Conservation (phyloP, 2,329 filamentous ascomycete genomes). For the Paradendryphiella salina region DNA sequence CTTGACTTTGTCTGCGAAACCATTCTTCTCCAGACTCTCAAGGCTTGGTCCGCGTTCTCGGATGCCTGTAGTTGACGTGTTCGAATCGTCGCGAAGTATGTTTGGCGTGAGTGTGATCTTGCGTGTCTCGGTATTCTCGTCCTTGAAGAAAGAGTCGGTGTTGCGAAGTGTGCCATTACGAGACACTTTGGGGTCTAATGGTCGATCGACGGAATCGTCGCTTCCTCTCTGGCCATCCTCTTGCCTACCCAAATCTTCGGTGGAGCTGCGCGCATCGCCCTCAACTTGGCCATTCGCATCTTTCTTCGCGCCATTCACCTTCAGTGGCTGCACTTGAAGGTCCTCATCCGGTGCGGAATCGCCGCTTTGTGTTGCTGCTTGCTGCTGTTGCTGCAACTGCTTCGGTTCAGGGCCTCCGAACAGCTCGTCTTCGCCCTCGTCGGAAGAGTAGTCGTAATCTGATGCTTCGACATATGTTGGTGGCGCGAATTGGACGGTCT, state of each 20-base stretch:
- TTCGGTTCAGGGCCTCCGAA: constrained; percentile 45
- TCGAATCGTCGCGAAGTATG: constrained; percentile 77
- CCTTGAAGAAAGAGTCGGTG: constrained; percentile 96
- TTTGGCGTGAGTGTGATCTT: constrained; percentile 97
- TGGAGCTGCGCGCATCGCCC: constrained; percentile 33
- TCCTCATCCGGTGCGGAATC: constrained; percentile 51
- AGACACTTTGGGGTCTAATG: constrained; percentile 55
- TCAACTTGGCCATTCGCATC: constrained; percentile 27
- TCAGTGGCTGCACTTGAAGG: constrained; percentile 45
- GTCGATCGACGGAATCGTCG: constrained; percentile 66
- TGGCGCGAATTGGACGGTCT: constrained; percentile 82
- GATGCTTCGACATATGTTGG: constrained; percentile 88
- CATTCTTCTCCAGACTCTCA: constrained; percentile 73
- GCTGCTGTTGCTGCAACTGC: constrained; percentile 28
- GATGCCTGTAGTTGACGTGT: constrained; percentile 42
- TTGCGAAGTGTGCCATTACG: constrained; percentile 86
- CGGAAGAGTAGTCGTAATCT: constrained; percentile 80
- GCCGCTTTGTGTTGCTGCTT: constrained; percentile 27
- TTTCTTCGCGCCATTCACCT: constrained; percentile 41
- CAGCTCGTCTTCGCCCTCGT: constrained; percentile 64
- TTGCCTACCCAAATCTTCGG: constrained; percentile 45
- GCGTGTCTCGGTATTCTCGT: constrained; percentile 91
- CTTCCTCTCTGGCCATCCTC: constrained; percentile 59
- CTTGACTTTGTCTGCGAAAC: constrained; percentile 63
- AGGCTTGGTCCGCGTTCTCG: constrained; percentile 66